Evolutionary conservation across 139 green algal species (phyloP).

Genomic region (Micromonas pusilla): DNA sequence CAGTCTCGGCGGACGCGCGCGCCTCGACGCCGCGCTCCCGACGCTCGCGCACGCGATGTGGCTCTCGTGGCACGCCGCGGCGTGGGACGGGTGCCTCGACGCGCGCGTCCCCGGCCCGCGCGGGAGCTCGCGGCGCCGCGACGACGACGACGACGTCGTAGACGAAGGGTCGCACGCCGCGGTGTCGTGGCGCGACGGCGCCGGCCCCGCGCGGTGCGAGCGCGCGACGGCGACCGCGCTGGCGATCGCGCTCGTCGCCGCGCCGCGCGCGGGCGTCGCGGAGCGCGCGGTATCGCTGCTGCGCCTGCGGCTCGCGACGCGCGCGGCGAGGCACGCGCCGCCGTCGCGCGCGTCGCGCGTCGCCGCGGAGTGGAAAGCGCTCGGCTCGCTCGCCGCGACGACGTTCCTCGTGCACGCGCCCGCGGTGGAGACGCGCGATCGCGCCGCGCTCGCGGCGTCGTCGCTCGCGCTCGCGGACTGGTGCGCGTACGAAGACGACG

Average conservation of each 20-base stretch:
- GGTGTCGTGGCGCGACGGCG: not conserved
- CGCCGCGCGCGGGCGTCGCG: not conserved
- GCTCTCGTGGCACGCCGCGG: slow-evolving; percentile 56
- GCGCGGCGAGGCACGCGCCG: not conserved
- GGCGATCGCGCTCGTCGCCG: not conserved
- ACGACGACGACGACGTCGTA: too few species aligned
- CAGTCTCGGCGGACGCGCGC: not conserved
- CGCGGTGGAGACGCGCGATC: too few species aligned
- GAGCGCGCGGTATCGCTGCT: slow-evolving; percentile 42
- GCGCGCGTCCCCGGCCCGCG: too few species aligned
- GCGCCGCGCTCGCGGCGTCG: not conserved
- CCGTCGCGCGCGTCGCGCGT: not conserved
- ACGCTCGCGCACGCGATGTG: slow-evolving; percentile 64
- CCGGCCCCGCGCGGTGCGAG: not conserved
- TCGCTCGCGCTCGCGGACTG: not conserved
- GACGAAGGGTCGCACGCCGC: not conserved
- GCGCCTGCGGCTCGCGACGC: slow-evolving; percentile 61
- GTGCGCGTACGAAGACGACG: not conserved
- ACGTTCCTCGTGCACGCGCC: not conserved
- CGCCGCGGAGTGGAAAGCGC: not conserved
- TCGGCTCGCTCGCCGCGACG: not conserved
- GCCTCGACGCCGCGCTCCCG: slow-evolving; percentile 34
- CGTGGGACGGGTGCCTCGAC: slow-evolving; percentile 40
- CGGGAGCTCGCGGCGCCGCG: too few species aligned
- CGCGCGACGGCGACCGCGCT: not conserved